Base-by-base conservation (phyloP, 2,329 filamentous ascomycete species). In the Fusarium annulatum region DNA sequence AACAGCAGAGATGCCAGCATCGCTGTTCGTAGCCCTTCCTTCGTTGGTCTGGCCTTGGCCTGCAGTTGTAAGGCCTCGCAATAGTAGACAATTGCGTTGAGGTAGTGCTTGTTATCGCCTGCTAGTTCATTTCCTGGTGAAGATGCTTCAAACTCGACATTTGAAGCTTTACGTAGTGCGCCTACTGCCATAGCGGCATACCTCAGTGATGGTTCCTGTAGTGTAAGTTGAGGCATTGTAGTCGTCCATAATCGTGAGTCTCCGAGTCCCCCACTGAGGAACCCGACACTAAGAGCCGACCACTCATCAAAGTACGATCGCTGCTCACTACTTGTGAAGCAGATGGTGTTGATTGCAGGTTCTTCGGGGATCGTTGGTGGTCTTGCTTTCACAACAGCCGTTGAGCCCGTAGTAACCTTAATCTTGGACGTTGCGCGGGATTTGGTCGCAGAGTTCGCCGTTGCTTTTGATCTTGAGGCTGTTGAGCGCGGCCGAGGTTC, bases 181-280 rank as follows among this genome's bases (percentile, higher is more conserved):
- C 83, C 83, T 19, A 85, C 79, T 11, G 83, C 82, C 79, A 85
- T 84, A 58, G 83, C 83, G 6, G 79, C 83, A 46, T 81, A 83
- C 30, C 83, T 78, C 10, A 85, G 69, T 1, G 80, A 81, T 11
- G 79, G 77, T 63, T 84, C 82, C 56, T 83, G 79, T 2, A 83
- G 65, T 3, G 81, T 83, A 16, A 84, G 75, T 52, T 84, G 83
- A 0, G 83, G 83, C 79, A 84, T 84, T 2, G 82, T 84, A 4
- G 77, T 76, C 21, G 80, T 83, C 83, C 83, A 85, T 36, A 85
- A 72, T 19, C 78, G 73, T 8, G 82, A 79, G 28, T 80, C 77
- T 53, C 67, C 76, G 7, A 84, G 69, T 26, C 80, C 77, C 7
- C 83, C 83, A 57, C 80, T 80, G 2, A 84, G 77, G 65, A 83